Base-by-base conservation (phyloP, 2,329 filamentous ascomycete genomes). In the Aspergillus oerlinghausenensis region DNA sequence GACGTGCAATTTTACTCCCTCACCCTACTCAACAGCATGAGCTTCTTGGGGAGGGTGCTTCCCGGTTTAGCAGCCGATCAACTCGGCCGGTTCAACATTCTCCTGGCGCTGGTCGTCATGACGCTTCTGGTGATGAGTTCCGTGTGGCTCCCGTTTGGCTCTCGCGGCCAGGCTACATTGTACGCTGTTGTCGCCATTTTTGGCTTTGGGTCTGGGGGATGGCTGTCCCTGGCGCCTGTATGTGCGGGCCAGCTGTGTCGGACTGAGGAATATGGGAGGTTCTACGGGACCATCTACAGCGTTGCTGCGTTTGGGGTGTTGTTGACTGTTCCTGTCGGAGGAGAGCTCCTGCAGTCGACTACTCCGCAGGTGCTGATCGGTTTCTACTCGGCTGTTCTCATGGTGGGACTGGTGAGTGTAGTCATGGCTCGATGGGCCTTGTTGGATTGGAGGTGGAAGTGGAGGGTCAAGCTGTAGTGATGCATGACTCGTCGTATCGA, bases 161-260 rank as follows among this genome's bases (percentile, higher is more conserved):
- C 75, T 1, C 72, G 65, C 0, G 68, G 70, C 17, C 66, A 75
- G 3, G 67, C 64, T 0, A 76, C 74, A 0, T 61, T 81, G 2
- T 80, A 80, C 54, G 69, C 68, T 0, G 80, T 79, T 38, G 70
- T 75, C 1, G 77, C 75, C 0, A 60, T 81, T 0, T 82, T 79
- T 65, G 79, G 79, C 0, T 79, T 81, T n/a, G 77, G 77, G 0
- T 79, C 77, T 1, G 79, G 79, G 0, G 75, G 76, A 0, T 81
- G 77, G 67, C 66, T 81, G n/a, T 77, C 75, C 0, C 69, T 79
- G 1, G 72, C 73, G 5, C 60, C 70, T 48, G 79, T 79, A 0
- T 81, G 79, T 53, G 70, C 80, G 23, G 78, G 77, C 0, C 76
- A 79, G 50, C 70, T 79, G 0, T 80, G 78, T 55, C 69, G 75